Evolutionary conservation across 169 alveolate species (phyloP), one percentile per base, ranked within the genome.

Genomic region (Babesia bigemina): DNA sequence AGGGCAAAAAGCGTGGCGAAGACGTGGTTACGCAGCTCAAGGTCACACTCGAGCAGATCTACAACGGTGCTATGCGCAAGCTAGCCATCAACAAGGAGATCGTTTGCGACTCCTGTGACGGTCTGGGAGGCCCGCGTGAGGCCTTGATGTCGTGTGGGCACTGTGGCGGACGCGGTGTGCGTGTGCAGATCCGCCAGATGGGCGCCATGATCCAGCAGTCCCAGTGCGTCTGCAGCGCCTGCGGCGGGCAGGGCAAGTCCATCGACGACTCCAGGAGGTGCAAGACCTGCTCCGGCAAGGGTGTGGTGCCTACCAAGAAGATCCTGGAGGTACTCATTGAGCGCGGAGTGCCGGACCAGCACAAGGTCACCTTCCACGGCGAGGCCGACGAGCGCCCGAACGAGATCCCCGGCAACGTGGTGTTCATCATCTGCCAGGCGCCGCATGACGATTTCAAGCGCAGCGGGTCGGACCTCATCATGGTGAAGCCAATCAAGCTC

Each of bases 341-440:
- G 63, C 96, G 95, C 87, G 99, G 99, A 29, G 96, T 92, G 42
- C 98, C 98, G 42, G 94, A 97, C 86, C 96, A 94, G 29, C 97
- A 97, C 79, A 93, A 92, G 88, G 94, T 95, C 50, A 91, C 92
- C 36, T 94, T 95, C 88, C 94, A 93, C 59, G 98, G 98, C 6
- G 99, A 96, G 87, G 98, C 99, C 28, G 99, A 97, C 79, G 98
- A 96, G 91, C 88, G 92, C 28, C 99, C 98, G 26, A 97, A 93
- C 66, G 95, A 88, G 33, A 94, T 94, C 49, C 96, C 99, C 19
- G 99, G 99, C 29, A 98, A 96, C 63, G 96, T 96, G 66, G 91
- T 96, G 55, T 90, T 97, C 76, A 91, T 92, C 55, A 81, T 93
- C 60, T 90, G 92, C 65, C 96, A 92, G 75, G 73, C 70, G 82